Base-by-base conservation (phyloP, 208 protist genomes). In the Herpetomonas muscarum region DNA sequence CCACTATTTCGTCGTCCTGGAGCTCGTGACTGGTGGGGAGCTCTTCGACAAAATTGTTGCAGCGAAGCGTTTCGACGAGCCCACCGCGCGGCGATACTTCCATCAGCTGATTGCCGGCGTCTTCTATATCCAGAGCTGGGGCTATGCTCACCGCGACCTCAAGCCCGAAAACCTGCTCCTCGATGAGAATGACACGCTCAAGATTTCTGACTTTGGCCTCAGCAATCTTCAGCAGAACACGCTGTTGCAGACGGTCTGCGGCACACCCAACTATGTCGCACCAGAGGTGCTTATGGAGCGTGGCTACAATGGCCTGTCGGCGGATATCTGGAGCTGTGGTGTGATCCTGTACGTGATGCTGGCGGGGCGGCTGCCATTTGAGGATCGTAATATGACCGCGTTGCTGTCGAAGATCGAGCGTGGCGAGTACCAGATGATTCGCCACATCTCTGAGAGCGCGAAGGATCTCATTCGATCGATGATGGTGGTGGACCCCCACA, bases 291-390 rank as follows among this genome's bases (percentile, higher is more conserved):
- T 99, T 10, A 83, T 82, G 70, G 84, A 93, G 39, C 74, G 79
- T 19, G 90, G 88, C 25, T 97, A 98, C 79, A 94, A 97, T 49
- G 97, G 94, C 12, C 62, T 89, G 12, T 84, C 87, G 15, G 94
- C 98, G 1, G 97, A 99, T 71, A 95, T 97, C 75, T 99, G 97
- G 97, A 87, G 80, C 50, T 96, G 93, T 47, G 97, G 97, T 36
- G 94, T 98, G 4, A 65, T 99, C 17, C 63, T 98, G n/a, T 99
- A 96, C 75, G 96, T 97, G 45, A 97, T 98, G 91, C 53, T 98
- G 13, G 75, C 90, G 1, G 96, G 93, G 4, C 78, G 83, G 17
- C 70, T 97, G 12, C 95, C 96, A 1, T 98, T 98, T 49, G 97
- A 94, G 37, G 84, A 96, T 53, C 67, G 76, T 0, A 91, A 91